Conservation (phyloP, 495 filamentous ascomycete species). For the Tuber borchii region DNA sequence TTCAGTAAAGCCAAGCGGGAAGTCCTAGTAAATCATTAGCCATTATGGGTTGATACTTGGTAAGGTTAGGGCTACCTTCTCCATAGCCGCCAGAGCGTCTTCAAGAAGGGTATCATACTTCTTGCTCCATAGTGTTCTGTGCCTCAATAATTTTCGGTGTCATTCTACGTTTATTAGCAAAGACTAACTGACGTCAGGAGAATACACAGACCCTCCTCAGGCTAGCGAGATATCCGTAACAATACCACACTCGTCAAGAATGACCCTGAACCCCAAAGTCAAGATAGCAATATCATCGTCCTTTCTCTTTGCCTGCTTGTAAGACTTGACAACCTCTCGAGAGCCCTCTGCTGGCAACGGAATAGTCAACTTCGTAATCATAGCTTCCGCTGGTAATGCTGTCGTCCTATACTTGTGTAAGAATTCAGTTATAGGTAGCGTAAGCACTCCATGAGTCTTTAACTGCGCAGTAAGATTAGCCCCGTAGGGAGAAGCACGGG, state of each 20-base stretch:
- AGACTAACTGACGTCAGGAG: conserved; percentile 17
- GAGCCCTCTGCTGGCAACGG: conserved; percentile 48
- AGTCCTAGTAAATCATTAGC: conserved; percentile 51
- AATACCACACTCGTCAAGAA: conserved; percentile 56
- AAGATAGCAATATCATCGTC: conserved; percentile 98
- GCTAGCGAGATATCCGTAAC: conserved; percentile 69
- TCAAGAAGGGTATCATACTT: conserved; percentile 75
- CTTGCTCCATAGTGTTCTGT: conserved; percentile 63
- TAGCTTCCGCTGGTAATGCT: conserved; percentile 41
- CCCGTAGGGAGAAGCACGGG: conserved; percentile 43
- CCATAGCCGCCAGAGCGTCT: conserved; percentile 76
- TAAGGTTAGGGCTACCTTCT: conserved; percentile 44
- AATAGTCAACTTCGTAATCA: conserved; percentile 47
- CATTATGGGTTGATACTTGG: neutral
- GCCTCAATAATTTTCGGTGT: conserved; percentile 78
- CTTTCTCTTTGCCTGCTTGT: conserved; percentile 93
- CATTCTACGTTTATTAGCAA: conserved; percentile 50
- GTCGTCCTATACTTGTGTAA: conserved; percentile 45
- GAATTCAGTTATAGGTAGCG: conserved; percentile 41
- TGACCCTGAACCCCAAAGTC: conserved; percentile 70
- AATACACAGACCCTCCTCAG: conserved; percentile 58
- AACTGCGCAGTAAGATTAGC: conserved; percentile 40
- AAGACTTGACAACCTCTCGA: conserved; percentile 64
- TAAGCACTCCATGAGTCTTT: conserved; percentile 31
- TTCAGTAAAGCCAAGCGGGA: conserved; percentile 75